Evolutionary conservation across 306 rosid species (phyloP).

Genomic region (Cucurbita argyrosperma): DNA sequence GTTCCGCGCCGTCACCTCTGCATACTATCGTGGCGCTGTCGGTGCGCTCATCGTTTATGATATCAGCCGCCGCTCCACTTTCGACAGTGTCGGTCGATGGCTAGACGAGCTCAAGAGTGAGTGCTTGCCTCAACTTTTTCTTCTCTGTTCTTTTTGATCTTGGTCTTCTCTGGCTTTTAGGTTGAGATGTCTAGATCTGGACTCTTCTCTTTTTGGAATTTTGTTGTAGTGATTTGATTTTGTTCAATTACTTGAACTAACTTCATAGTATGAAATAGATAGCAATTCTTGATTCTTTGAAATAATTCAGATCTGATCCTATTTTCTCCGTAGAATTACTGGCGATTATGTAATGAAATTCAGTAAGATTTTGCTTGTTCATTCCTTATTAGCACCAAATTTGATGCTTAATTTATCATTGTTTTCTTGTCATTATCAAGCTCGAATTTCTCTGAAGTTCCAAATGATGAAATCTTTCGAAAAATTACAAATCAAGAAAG

Average conservation of each 20-base stretch:
- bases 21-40: constrained; percentile 85
- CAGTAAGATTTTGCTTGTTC: no score
- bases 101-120: constrained; percentile 89
- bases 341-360: no score
- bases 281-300: not conserved
- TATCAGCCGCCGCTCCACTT: constrained; percentile 69
- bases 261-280: not conserved
- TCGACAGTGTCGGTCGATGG: constrained; percentile 80
- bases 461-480: not conserved
- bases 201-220: not conserved
- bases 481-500: not conserved
- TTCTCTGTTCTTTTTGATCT: not conserved
- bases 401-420: no score
- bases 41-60: constrained; percentile 86
- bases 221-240: not conserved
- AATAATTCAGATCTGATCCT: not conserved
- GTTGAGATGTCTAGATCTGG: constrained; percentile 8
- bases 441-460: not conserved
- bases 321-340: no score
- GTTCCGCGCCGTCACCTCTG: constrained; percentile 89
- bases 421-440: not conserved
- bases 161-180: not conserved
- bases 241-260: not conserved
- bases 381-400: no score
- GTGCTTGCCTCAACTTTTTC: not conserved